Base-by-base conservation (phyloP, 306 rosid genomes). In the Prunus mume region DNA sequence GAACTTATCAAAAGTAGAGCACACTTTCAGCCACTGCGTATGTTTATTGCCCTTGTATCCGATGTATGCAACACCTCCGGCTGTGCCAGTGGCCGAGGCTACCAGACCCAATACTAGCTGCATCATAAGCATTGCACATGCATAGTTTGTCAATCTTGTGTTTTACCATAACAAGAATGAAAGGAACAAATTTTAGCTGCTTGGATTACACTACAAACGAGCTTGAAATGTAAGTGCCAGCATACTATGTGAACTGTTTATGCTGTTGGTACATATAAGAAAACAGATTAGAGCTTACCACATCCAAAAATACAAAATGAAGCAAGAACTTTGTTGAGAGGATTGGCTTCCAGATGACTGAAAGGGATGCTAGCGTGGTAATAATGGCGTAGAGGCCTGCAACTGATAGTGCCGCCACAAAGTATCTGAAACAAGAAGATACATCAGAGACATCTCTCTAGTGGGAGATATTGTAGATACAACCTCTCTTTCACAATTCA, bases 21-120 rank as follows among this genome's bases (percentile, higher is more conserved):
- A 93, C 15, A 91, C 79, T 79, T 93, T 84, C n/a, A 0, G 2
- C 98, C 98, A 93, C 6, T 0, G 60, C 10, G 85, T 81, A 25
- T 92, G 96, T 0, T 28, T 2, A 80, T 94, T 88, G 15, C 98
- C 98, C 72, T 92, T 95, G 57, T 86, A 82, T 50, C 93, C 97
- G 27, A 89, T 1, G 60, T 95, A 95, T 14, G 90, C 97, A 34
- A 95, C 74, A 24, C 82, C 79, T 7, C 89, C 97, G 0, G 96
- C 96, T 3, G 97, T 24, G 50, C 98, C 98, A 0, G 89, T 85
- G 68, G 97, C 98, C 2, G 98, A 89, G 30, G 92, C 96, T 47
- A 84, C 74, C 49, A 95, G 49, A 65, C 96, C 98, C 76, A 95
- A 69, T n/a, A 90, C 85, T 78, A 94, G 65, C 98, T 94, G 91